Percentiles rank a stretch among this genome's conserved stretches.
Conservation (phyloP, 2,329 filamentous ascomycete genomes). For the Aspergillus floridensis region DNA sequence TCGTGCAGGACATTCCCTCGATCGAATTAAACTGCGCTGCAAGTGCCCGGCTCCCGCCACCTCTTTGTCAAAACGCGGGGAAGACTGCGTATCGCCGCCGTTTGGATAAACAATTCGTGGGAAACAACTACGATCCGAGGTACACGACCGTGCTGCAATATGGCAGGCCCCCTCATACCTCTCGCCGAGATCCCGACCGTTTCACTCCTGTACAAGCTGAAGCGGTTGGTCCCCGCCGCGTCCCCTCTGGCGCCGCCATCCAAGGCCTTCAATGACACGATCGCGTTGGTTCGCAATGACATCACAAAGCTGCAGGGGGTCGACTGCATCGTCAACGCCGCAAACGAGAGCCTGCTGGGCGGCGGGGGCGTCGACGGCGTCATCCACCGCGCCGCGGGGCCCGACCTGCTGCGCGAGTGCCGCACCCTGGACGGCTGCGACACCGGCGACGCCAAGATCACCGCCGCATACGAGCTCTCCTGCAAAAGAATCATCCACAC, state of each 20-base stretch:
- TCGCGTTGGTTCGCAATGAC: constrained; percentile 70
- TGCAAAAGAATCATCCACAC: constrained; percentile 81
- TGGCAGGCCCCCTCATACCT: constrained; percentile 22
- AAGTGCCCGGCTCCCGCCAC: neutral
- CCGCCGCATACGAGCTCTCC: constrained; percentile 71
- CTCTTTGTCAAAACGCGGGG: neutral
- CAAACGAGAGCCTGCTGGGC: constrained; percentile 73
- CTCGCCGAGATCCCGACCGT: constrained; percentile 41
- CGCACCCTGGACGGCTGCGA: constrained; percentile 66
- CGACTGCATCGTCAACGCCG: constrained; percentile 90
- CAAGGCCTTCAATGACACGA: constrained; percentile 48
- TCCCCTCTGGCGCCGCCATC: constrained; percentile 41
- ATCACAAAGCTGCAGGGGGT: constrained; percentile 71
- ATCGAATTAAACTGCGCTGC: neutral
- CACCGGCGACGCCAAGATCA: constrained; percentile 81
- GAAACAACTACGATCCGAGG: too few species aligned
- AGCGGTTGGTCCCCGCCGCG: constrained; percentile 45
- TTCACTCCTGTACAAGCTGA: constrained; percentile 63
- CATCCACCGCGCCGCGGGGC: constrained; percentile 81
- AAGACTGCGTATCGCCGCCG: neutral
- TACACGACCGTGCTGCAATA: constrained; percentile 6
- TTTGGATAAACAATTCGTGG: neutral
- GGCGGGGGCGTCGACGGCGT: constrained; percentile 90
- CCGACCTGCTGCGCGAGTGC: constrained; percentile 67
- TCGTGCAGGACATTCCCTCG: neutral